phyloP scores from a whole-genome alignment of 164 flowering plant genomes.

The Kalanchoe fedtschenkoi region DNA sequence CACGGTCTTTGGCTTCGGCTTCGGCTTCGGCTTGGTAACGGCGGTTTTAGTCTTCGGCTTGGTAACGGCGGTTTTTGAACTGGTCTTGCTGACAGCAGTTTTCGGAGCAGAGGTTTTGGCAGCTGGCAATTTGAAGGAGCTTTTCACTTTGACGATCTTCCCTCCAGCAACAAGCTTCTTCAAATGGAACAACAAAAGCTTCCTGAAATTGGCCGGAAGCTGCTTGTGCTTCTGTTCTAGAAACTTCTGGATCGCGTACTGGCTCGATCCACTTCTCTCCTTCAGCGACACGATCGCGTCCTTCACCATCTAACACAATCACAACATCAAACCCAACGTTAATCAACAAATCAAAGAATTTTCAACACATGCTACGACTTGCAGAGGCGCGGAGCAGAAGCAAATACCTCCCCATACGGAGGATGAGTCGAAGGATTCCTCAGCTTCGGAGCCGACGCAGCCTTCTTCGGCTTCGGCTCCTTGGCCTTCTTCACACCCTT shows the following conservation, averaged over 20 bases:
- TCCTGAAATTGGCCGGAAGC: conserved; percentile 27
- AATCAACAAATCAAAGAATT: background rate
- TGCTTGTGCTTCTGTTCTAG: conserved; percentile 31
- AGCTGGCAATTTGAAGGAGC: conserved; percentile 27
- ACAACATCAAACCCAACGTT: background rate
- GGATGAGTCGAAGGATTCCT: background rate
- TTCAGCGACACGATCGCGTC: conserved; percentile 34
- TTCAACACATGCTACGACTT: background rate
- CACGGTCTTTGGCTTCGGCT: conserved; percentile 6
- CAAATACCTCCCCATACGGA: background rate
- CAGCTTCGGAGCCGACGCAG: background rate
- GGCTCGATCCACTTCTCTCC: conserved; percentile 35
- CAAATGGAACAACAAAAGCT: conserved; percentile 21
- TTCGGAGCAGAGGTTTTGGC: conserved; percentile 2
- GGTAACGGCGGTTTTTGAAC: background rate
- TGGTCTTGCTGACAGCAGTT: conserved; percentile 9
- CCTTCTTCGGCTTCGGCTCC: conserved; percentile 3
- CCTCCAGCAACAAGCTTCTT: conserved; percentile 27
- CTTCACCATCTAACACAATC: background rate
- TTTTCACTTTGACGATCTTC: conserved; percentile 26
- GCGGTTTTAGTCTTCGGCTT: conserved; percentile 12
- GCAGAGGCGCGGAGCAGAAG: background rate
- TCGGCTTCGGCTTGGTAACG: conserved; percentile 9
- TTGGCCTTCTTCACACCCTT: conserved; percentile 1
- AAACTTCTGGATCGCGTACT: conserved; percentile 29